These are phyloP conservation scores for Narthecium ossifragum DNA, from an alignment of 106 monocot genomes.

Conservation along the genomic window DNA sequence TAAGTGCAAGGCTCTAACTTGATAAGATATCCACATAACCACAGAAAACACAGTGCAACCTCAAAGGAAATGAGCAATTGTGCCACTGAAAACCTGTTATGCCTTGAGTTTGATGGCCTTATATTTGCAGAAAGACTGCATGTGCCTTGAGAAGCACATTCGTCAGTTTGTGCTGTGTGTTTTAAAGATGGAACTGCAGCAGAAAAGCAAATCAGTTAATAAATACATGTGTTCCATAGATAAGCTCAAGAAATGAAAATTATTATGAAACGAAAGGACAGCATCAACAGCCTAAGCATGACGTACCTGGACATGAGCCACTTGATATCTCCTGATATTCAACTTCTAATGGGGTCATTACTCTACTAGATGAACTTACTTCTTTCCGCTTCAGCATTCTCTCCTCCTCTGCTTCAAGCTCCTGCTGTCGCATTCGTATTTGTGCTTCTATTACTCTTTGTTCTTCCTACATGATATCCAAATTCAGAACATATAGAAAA, in stretches of 20 bases:
- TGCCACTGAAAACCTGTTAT: conserved; percentile 27
- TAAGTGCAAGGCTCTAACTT: too few species aligned
- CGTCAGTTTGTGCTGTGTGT: conserved; percentile 21
- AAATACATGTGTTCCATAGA: background rate
- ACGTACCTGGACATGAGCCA: conserved; percentile 32
- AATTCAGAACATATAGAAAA: background rate
- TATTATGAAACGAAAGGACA: too few species aligned
- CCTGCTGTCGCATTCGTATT: conserved; percentile 72
- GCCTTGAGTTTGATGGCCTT: conserved; percentile 17
- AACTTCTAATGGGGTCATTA: conserved; percentile 21
- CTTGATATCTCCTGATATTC: conserved; percentile 29
- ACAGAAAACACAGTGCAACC: too few species aligned
- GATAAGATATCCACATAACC: too few species aligned
- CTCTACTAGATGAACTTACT: conserved; percentile 27
- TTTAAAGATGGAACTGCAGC: conserved; percentile 26
- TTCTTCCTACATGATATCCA: conserved; percentile 56
- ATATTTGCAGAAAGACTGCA: conserved; percentile 9
- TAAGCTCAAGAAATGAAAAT: background rate
- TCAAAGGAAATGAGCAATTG: background rate
- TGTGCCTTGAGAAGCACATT: conserved; percentile 21
- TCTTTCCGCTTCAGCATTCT: conserved; percentile 44
- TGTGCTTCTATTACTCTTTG: conserved; percentile 89
- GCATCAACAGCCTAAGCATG: background rate
- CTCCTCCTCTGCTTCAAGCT: conserved; percentile 56
- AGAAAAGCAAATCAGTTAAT: too few species aligned